Conservation (phyloP, 2,329 filamentous ascomycete species). For the Cercospora nicotianae region DNA sequence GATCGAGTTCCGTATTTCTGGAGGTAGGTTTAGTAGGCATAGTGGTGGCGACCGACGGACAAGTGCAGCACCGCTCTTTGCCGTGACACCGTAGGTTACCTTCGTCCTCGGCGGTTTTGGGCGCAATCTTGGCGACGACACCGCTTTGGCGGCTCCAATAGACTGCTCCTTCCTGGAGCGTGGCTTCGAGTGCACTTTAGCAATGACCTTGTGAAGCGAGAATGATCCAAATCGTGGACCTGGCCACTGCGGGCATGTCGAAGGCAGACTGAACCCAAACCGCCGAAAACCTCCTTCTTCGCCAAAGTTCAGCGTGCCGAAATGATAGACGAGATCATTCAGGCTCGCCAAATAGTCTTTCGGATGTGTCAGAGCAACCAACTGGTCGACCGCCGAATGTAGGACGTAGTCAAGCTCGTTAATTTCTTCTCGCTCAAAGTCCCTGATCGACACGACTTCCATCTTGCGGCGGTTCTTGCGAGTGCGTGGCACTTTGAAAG, state of each 20-base stretch:
- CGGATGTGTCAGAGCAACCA: slow-evolving; percentile 21
- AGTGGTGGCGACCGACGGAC: slow-evolving; percentile 21
- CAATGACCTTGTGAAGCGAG: slow-evolving; percentile 24
- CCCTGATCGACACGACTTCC: slow-evolving; percentile 24
- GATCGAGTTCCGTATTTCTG: slow-evolving; percentile 27
- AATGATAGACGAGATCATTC: slow-evolving; percentile 19
- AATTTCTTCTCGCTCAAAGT: slow-evolving; percentile 20
- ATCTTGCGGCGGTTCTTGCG: neutral
- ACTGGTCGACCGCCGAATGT: slow-evolving; percentile 24
- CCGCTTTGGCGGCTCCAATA: neutral
- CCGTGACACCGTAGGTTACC: neutral
- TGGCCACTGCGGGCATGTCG: slow-evolving; percentile 22
- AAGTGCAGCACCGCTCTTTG: slow-evolving; percentile 4
- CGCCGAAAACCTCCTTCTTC: slow-evolving; percentile 1
- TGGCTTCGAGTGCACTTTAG: slow-evolving; percentile 12
- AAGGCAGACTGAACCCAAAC: slow-evolving; percentile 25
- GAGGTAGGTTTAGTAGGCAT: slow-evolving; percentile 21
- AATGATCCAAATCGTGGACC: slow-evolving; percentile 21
- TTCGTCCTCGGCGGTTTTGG: slow-evolving; percentile 16
- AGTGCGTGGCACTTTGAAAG: neutral
- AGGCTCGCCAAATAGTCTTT: slow-evolving; percentile 9
- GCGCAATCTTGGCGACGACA: neutral
- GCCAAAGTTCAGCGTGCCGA: slow-evolving; percentile 17
- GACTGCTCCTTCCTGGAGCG: neutral
- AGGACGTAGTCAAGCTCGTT: slow-evolving; percentile 17